Conservation (phyloP, 2,329 filamentous ascomycete species). For the Colletotrichum falcatum region DNA sequence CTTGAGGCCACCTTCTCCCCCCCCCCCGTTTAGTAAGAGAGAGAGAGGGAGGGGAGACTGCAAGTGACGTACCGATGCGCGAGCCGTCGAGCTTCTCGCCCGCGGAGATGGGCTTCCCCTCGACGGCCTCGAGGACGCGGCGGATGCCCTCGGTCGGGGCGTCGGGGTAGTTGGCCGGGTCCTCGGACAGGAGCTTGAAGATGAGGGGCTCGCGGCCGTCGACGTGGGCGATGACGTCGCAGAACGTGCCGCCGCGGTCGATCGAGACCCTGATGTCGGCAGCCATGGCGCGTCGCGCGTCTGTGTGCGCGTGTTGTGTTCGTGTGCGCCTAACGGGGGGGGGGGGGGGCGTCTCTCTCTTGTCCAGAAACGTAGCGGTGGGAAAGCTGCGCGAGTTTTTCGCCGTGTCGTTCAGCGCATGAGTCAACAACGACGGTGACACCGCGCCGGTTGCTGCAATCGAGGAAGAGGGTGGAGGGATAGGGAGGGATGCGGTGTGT, state of each 20-base stretch:
- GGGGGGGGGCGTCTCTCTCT: too few species aligned
- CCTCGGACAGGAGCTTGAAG: slow-evolving; percentile 81
- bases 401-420: neutral
- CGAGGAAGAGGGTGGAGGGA: neutral
- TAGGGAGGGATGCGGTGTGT: neutral
- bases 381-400: neutral
- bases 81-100: slow-evolving; percentile 50
- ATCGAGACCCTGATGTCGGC: slow-evolving; percentile 49
- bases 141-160: slow-evolving; percentile 79
- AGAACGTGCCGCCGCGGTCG: slow-evolving; percentile 79
- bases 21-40: neutral
- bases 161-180: slow-evolving; percentile 77
- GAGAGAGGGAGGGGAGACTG: neutral
- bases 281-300: slow-evolving; percentile 5
- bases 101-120: slow-evolving; percentile 65
- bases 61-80: slow-evolving; percentile 45
- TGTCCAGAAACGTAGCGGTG: neutral
- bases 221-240: slow-evolving; percentile 75
- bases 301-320: too few species aligned
- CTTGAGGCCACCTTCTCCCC: too few species aligned
- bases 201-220: slow-evolving; percentile 76
- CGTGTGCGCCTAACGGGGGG: too few species aligned
- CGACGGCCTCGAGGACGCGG: slow-evolving; percentile 72
- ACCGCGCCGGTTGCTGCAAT: neutral
- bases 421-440: neutral